Evolutionary conservation across 2,329 filamentous ascomycete species (phyloP).

Genomic region (Lasiodiplodia citricola): DNA sequence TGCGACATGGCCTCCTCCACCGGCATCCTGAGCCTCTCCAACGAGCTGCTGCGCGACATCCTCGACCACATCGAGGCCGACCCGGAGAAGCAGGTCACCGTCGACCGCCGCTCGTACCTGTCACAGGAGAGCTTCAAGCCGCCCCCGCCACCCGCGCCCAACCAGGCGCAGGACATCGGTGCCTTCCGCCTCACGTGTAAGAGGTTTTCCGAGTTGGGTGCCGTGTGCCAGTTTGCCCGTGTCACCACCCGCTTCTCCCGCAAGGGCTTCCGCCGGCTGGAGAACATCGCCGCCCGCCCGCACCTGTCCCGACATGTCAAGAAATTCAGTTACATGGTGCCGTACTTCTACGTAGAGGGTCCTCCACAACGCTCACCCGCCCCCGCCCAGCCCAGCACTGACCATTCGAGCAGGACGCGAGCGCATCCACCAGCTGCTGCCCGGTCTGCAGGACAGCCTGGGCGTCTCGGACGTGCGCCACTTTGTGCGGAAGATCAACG

Average conservation of each 20-base stretch:
- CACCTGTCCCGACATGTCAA: slow-evolving; percentile 61
- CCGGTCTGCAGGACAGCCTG: slow-evolving; percentile 42
- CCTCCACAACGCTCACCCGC: slow-evolving; percentile 32
- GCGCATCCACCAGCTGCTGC: slow-evolving; percentile 47
- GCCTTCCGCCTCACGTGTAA: slow-evolving; percentile 56
- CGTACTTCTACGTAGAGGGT: slow-evolving; percentile 64
- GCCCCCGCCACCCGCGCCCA: slow-evolving; percentile 48
- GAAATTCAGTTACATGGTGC: slow-evolving; percentile 66
- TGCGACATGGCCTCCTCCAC: slow-evolving; percentile 33
- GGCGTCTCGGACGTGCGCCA: slow-evolving; percentile 46
- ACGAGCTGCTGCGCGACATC: slow-evolving; percentile 57
- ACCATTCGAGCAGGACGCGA: slow-evolving; percentile 41
- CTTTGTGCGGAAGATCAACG: slow-evolving; percentile 53
- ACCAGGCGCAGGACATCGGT: slow-evolving; percentile 52
- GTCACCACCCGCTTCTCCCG: slow-evolving; percentile 59
- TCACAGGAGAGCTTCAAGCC: slow-evolving; percentile 59
- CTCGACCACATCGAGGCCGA: slow-evolving; percentile 59
- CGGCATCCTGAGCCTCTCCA: slow-evolving; percentile 48
- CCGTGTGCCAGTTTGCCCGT: slow-evolving; percentile 57
- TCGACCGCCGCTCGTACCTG: slow-evolving; percentile 57
- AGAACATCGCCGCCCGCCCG: slow-evolving; percentile 54
- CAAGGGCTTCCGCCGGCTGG: slow-evolving; percentile 55
- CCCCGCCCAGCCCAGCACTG: slow-evolving; percentile 34
- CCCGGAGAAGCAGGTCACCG: slow-evolving; percentile 55
- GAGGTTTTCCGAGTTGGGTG: slow-evolving; percentile 57